These are phyloP conservation scores for Kodamaea leandrae DNA, from an alignment of 805 yeast genomes.

Conservation along the genomic window DNA sequence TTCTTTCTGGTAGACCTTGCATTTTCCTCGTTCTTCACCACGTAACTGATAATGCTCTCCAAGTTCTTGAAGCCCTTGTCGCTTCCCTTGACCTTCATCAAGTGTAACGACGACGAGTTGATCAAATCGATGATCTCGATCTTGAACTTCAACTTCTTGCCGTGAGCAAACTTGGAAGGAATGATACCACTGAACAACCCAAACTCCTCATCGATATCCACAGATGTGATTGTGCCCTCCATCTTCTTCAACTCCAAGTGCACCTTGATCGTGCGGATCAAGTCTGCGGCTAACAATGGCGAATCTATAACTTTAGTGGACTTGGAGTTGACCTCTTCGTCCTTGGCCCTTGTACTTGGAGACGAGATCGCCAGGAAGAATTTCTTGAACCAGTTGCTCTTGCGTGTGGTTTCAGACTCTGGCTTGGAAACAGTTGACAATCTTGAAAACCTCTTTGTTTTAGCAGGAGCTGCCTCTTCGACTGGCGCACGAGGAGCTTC, in stretches of 20 bases:
- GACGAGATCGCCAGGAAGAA: constrained; percentile 24
- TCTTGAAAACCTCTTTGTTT: constrained; percentile 33
- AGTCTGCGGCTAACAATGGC: constrained; percentile 25
- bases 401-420: constrained; percentile 15
- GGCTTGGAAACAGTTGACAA: constrained; percentile 23
- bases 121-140: constrained; percentile 41
- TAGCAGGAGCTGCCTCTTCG: neutral
- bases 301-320: constrained; percentile 36
- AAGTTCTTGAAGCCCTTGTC: constrained; percentile 45
- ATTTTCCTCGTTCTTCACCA: constrained; percentile 44
- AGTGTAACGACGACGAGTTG: constrained; percentile 38
- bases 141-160: constrained; percentile 47
- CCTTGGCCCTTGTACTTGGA: constrained; percentile 7
- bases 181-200: constrained; percentile 45
- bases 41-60: constrained; percentile 40
- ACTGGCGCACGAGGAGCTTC: constrained; percentile 40
- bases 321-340: constrained; percentile 11
- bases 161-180: constrained; percentile 45
- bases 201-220: constrained; percentile 42
- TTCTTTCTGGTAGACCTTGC: constrained; percentile 14
- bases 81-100: constrained; percentile 46
- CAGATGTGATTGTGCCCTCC: constrained; percentile 48
- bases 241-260: constrained; percentile 46
- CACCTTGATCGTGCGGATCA: constrained; percentile 34
- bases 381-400: constrained; percentile 39